Base-by-base conservation (phyloP, 768 basidiomycete genomes). In the Chalciporus sphaerocephalus region DNA sequence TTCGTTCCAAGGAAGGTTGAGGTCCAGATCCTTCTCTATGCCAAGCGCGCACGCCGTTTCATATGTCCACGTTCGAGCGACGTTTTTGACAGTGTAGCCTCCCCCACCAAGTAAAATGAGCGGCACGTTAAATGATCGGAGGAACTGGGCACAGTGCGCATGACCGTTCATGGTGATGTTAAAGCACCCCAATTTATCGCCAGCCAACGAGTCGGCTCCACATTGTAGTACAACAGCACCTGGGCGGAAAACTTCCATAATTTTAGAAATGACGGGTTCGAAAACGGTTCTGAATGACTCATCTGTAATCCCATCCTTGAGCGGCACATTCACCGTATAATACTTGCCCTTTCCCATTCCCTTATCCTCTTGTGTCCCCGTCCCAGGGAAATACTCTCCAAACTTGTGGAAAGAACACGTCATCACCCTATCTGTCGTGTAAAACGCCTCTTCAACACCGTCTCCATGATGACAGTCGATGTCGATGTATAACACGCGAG, bases 381-480 rank as follows among this genome's bases (percentile, higher is more conserved):
- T 86, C 2, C 85, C 85, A 0, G 87, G 87, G 61, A 87, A 81
- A 47, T 60, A 64, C 16, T 96, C 93, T 15, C 96, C 95, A 56
- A 89, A 97, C 66, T 97, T 95, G 71, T 98, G 96, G 63, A 99
- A 95, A 38, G 87, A 91, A 58, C 85, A 88, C 2, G 95, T 97
- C 88, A 97, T 93, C 56, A 98, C 96, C 40, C 96, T 76, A 64
- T 98, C 91, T 4, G 92, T 95, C 27, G 90, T 94, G 64, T 96
- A 97, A 72, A 98, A 97, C 3, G 95, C 96, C 62, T 98, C 96
- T 58, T 99, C 96, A 25, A 98, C 96, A 12, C 95, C 95, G 62
- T 98, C 96, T 15, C 96, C 95, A 64, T 99, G 96, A 63, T 98
- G 96, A 40, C 92, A 92, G 66, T 98, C 96, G 48, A 98, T 93